Evolutionary conservation across 768 basidiomycete genomes (phyloP).

Genomic region (Boletus patriciae): DNA sequence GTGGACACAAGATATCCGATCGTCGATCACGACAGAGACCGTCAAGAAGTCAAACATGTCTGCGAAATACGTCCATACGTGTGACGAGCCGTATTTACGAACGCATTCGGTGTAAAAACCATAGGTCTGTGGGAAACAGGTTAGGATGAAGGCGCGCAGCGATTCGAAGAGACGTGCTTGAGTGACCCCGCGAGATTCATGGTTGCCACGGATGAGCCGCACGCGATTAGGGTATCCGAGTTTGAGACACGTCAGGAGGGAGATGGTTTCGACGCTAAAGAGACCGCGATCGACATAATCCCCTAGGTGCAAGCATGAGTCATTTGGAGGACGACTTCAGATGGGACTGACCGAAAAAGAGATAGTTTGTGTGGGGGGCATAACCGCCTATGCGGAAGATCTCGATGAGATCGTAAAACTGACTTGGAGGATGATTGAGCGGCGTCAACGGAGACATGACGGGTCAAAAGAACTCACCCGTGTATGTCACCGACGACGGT

Average conservation of each 20-base stretch:
- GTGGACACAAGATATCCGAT: slow-evolving; percentile 98
- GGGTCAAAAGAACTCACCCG: slow-evolving; percentile 63
- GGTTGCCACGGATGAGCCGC: slow-evolving; percentile 95
- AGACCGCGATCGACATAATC: slow-evolving; percentile 98
- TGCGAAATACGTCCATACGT: slow-evolving; percentile 99
- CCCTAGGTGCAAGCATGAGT: slow-evolving; percentile 48
- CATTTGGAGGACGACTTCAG: background rate
- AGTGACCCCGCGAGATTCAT: slow-evolving; percentile 96
- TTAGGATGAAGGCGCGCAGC: slow-evolving; percentile 13
- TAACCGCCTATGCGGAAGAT: slow-evolving; percentile 99
- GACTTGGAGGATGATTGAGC: slow-evolving; percentile 58
- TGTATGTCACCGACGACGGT: slow-evolving; percentile 99
- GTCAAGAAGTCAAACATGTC: slow-evolving; percentile 99
- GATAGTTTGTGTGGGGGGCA: slow-evolving; percentile 95
- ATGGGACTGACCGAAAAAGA: slow-evolving; percentile 83
- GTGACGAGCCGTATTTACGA: slow-evolving; percentile 92
- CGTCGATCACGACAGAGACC: slow-evolving; percentile 96
- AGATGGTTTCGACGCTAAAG: slow-evolving; percentile 98
- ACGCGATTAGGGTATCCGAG: slow-evolving; percentile 95
- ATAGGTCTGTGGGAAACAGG: slow-evolving; percentile 66
- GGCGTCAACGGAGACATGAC: slow-evolving; percentile 17
- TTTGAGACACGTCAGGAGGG: slow-evolving; percentile 93
- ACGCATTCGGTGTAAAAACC: slow-evolving; percentile 99
- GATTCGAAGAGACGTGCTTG: slow-evolving; percentile 61
- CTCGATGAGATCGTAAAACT: slow-evolving; percentile 99